A percentile compares a stretch with the other conserved stretches of the same genome.
These are phyloP conservation scores for Paramecium sexaurelia DNA, from an alignment of 73 alveolate species.

Conservation along the genomic window DNA sequence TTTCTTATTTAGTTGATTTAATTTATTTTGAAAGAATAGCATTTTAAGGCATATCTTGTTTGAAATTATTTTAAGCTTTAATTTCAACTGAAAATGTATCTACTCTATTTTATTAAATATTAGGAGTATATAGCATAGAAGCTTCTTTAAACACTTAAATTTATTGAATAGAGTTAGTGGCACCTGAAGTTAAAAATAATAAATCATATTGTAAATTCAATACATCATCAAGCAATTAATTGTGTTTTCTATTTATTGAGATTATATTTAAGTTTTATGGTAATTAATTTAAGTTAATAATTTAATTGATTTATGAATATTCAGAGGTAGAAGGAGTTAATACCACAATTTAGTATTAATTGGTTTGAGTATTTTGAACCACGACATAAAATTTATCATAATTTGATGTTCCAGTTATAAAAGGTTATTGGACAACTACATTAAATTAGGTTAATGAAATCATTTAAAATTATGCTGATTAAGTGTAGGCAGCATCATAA, in stretches of 20 bases:
- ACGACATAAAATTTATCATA: not conserved
- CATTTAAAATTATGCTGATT: not conserved
- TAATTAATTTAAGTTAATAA: not conserved
- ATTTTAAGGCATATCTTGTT: not conserved
- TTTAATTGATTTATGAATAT: not conserved
- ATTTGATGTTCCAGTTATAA: not conserved
- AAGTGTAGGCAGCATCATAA: not conserved
- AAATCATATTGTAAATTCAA: not conserved
- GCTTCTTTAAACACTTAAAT: not conserved
- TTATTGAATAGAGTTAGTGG: not conserved
- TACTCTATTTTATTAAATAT: not conserved
- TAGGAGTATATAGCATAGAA: not conserved
- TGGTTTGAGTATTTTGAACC: not conserved
- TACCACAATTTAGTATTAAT: not conserved
- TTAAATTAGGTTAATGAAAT: not conserved
- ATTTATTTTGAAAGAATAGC: not conserved
- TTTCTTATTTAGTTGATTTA: not conserved
- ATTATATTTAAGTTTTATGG: not conserved
- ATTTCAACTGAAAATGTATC: not conserved
- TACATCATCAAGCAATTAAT: not conserved
- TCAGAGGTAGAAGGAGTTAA: not conserved
- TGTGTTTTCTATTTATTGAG: not conserved
- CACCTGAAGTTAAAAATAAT: not conserved
- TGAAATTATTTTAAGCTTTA: not conserved
- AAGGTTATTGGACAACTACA: not conserved